Base-by-base conservation (phyloP, 805 yeast species). In the Ogataea corticis region DNA sequence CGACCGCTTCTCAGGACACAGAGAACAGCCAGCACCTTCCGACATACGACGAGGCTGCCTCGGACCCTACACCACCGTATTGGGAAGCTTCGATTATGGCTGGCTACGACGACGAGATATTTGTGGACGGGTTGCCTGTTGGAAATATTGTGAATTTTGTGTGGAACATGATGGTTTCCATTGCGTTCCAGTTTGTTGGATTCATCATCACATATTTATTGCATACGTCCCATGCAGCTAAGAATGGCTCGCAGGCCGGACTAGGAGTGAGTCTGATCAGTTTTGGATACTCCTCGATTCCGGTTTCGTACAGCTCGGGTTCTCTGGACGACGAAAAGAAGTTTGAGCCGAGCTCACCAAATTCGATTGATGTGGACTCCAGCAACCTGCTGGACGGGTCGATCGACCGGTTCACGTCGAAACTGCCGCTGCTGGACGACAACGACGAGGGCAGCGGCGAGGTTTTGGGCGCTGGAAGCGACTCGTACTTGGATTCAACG, bases 201-300 rank as follows among this genome's bases (percentile, higher is more conserved):
- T 94, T 94, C 67, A 73, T 94, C 33, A 73, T 92, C 44, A 91
- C 98, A 7, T 94, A 91, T 62, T 70, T 92, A 36, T 72, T 94
- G 44, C 98, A 94, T 66, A 92, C 98, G 0, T 87, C 97, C 2
- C 99, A 94, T 63, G 97, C 98, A 4, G 96, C 97, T 3, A 89
- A 88, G 62, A 91, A 91, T 59, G 99, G 99, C 2, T 85, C 97
- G 1, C 73, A 96, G 50, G 86, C 92, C 15, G 99, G 99, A 0
- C 69, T 94, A 46, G 98, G 98, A 2, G 61, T 87, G 49, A 89
- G 96, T 0, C 77, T 94, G 51, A 71, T 92, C 42, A 79, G 83
- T 44, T 81, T 83, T 52, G 96, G 87, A 2, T 77, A 75, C 51
- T 69, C 74, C 27, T 72, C 80, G 68, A 66, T 78, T 30, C 84